These are phyloP conservation scores for Wickerhamomyces alni DNA, from an alignment of 805 yeast genomes.

Conservation along the genomic window DNA sequence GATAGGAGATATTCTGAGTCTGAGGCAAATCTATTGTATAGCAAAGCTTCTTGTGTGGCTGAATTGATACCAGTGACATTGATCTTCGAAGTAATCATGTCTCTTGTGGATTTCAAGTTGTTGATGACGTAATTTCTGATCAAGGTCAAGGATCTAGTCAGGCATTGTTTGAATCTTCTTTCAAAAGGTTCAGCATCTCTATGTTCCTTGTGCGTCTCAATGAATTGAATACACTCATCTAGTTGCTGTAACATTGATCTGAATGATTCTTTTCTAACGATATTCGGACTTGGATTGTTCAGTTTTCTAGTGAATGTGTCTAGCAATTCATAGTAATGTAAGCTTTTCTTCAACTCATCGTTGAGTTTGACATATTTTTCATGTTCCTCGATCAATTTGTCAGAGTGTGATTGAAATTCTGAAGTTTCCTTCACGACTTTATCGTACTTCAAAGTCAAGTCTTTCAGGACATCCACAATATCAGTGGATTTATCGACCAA, in stretches of 20 bases:
- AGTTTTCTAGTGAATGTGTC: slow-evolving; percentile 65
- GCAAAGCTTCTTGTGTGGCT: slow-evolving; percentile 53
- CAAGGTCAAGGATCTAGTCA: slow-evolving; percentile 73
- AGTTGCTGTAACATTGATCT: slow-evolving; percentile 46
- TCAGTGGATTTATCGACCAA: slow-evolving; percentile 41
- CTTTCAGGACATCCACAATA: slow-evolving; percentile 39
- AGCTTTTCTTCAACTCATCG: slow-evolving; percentile 38
- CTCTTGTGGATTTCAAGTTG: slow-evolving; percentile 29
- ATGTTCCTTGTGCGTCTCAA: slow-evolving; percentile 49
- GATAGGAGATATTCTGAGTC: slow-evolving; percentile 33
- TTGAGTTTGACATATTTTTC: slow-evolving; percentile 35
- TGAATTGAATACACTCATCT: slow-evolving; percentile 62
- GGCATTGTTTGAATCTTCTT: slow-evolving; percentile 73
- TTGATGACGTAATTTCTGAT: slow-evolving; percentile 57
- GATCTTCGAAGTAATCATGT: slow-evolving; percentile 25
- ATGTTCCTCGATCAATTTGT: slow-evolving; percentile 42
- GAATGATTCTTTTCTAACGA: slow-evolving; percentile 57
- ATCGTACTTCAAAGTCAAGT: slow-evolving; percentile 46
- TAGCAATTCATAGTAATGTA: slow-evolving; percentile 61
- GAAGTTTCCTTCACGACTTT: slow-evolving; percentile 56
- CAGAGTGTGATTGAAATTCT: slow-evolving; percentile 56
- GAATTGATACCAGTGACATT: slow-evolving; percentile 23
- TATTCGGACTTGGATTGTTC: slow-evolving; percentile 63
- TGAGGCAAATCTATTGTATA: slow-evolving; percentile 57
- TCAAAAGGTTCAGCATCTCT: slow-evolving; percentile 65